These are phyloP conservation scores for Chrysochromulina parva DNA, from an alignment of 78 protist genomes.

Conservation along the genomic window DNA sequence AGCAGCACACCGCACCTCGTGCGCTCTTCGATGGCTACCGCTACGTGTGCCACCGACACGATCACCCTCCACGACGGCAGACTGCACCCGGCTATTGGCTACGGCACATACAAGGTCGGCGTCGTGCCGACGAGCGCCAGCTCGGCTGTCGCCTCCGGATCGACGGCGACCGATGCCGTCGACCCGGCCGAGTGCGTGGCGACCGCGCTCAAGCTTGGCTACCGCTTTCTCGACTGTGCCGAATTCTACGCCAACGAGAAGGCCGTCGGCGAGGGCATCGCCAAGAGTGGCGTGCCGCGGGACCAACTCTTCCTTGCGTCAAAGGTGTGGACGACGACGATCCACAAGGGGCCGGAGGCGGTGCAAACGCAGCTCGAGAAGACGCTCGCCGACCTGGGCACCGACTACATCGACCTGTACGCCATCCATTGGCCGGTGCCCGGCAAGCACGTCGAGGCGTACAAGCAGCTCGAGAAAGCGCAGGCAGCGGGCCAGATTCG, in stretches of 20 bases:
- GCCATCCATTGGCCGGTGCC: slow-evolving; percentile 57
- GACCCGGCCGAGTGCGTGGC: neutral
- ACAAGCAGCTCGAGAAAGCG: slow-evolving; percentile 40
- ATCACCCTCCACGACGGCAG: slow-evolving; percentile 11
- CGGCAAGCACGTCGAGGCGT: slow-evolving; percentile 33
- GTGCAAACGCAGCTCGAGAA: slow-evolving; percentile 23
- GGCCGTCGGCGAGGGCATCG: slow-evolving; percentile 45
- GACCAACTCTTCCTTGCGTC: slow-evolving; percentile 39
- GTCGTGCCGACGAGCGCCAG: neutral
- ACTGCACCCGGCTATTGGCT: slow-evolving; percentile 14
- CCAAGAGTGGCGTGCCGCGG: slow-evolving; percentile 12
- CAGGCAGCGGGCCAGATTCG: slow-evolving; percentile 16
- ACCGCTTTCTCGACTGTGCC: slow-evolving; percentile 65
- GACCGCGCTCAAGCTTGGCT: slow-evolving; percentile 41
- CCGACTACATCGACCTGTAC: slow-evolving; percentile 42
- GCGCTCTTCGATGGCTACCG: no score
- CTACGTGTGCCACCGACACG: neutral
- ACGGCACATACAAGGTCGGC: slow-evolving; percentile 46
- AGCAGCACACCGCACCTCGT: no score
- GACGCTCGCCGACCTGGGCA: slow-evolving; percentile 36
- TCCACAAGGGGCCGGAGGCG: slow-evolving; percentile 22
- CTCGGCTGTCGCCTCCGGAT: neutral
- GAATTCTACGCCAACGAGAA: slow-evolving; percentile 60
- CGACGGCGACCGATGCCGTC: neutral
- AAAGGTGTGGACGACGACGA: slow-evolving; percentile 37